These are phyloP conservation scores for Phymatotrichopsis omnivora DNA, from an alignment of 2,329 filamentous ascomycete genomes.

Conservation along the genomic window DNA sequence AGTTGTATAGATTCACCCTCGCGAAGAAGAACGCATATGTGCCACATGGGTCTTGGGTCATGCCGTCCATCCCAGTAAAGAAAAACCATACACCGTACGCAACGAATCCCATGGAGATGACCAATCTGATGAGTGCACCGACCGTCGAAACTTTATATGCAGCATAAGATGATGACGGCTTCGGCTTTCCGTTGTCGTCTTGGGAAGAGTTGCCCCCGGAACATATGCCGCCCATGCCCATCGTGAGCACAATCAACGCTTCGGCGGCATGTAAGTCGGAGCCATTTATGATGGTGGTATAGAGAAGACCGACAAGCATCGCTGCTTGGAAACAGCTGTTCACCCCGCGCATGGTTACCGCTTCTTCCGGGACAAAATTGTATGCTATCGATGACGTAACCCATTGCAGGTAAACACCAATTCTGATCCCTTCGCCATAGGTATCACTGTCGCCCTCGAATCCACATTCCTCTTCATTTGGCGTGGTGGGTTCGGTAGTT, in stretches of 20 bases:
- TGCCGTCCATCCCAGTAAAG: constrained; percentile 22
- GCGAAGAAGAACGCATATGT: constrained; percentile 22
- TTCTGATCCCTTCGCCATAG: constrained; percentile 34
- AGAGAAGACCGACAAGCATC: constrained; percentile 25
- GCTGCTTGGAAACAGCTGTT: constrained; percentile 27
- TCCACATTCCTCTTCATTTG: constrained; percentile 14
- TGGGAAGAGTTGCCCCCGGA: constrained; percentile 7
- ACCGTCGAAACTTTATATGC: constrained; percentile 10
- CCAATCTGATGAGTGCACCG: constrained; percentile 9
- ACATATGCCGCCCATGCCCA: constrained; percentile 25
- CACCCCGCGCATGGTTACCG: constrained; percentile 18
- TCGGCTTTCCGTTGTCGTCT: background rate
- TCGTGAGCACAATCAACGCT: constrained; percentile 23
- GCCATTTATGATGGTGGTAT: constrained; percentile 20
- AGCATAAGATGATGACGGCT: constrained; percentile 5
- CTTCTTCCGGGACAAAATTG: constrained; percentile 28
- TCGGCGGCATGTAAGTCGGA: constrained; percentile 20
- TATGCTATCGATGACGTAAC: constrained; percentile 30
- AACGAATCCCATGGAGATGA: constrained; percentile 8
- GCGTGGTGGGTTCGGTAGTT: no score
- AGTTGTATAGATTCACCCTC: constrained; percentile 16
- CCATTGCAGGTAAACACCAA: constrained; percentile 34
- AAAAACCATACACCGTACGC: constrained; percentile 25
- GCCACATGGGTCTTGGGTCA: constrained; percentile 14
- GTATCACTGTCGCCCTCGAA: constrained; percentile 32